Evolutionary conservation across 2,329 filamentous ascomycete genomes (phyloP).

Genomic region (Nannizziopsis arthrosporioides): DNA sequence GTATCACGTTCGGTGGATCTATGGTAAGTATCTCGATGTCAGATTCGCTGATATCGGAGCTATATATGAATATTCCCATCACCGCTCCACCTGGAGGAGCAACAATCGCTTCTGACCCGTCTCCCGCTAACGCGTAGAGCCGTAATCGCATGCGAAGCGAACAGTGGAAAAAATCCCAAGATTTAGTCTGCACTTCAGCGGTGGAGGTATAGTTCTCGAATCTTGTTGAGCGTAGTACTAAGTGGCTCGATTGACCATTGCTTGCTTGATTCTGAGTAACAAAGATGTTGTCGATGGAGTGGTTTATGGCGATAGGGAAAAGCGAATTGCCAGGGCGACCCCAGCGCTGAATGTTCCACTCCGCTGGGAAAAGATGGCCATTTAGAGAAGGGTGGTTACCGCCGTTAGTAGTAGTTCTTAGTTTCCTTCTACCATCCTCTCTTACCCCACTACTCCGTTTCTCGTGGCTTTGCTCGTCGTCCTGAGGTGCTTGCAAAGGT

Average conservation of each 20-base stretch:
- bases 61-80: constrained; percentile 42
- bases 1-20: constrained; percentile 34
- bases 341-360: constrained; percentile 38
- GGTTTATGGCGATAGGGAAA: constrained; percentile 34
- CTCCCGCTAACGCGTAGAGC: constrained; percentile 19
- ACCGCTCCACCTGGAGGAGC: constrained; percentile 37
- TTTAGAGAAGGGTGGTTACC: constrained; percentile 10
- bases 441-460: neutral
- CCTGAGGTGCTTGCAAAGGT: neutral
- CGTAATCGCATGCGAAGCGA: constrained; percentile 40
- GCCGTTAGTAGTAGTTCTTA: constrained; percentile 11
- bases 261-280: constrained; percentile 24
- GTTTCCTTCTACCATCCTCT: neutral
- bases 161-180: constrained; percentile 37
- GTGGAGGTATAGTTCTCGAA: constrained; percentile 35
- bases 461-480: neutral
- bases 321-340: constrained; percentile 28
- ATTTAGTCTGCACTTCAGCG: constrained; percentile 38
- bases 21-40: constrained; percentile 44
- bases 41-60: constrained; percentile 37
- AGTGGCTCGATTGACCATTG: constrained; percentile 28
- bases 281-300: constrained; percentile 39
- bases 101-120: neutral
- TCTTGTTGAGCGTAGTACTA: constrained; percentile 39
- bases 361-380: constrained; percentile 16